phyloP scores from a whole-genome alignment of 2,329 filamentous ascomycete species.

The Pleomassaria siparia region DNA sequence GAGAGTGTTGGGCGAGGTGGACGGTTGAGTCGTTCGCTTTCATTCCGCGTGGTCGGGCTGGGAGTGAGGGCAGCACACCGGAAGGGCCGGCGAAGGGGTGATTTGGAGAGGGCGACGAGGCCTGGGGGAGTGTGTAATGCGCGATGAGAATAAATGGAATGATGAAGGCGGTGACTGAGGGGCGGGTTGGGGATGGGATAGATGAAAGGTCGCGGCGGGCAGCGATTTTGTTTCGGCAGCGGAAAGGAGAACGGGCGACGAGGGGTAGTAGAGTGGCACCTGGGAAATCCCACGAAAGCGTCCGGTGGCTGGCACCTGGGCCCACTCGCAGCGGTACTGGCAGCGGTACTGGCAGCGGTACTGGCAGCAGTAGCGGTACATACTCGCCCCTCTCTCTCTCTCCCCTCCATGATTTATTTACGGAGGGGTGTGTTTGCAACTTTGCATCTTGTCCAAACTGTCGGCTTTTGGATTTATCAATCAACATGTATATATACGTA shows the following conservation, averaged over 20 bases:
- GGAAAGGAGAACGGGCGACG: conserved; percentile 1
- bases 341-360: too few relatives aligned
- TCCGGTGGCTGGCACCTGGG: neutral
- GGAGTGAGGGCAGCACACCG: conserved; percentile 26
- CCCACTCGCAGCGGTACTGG: too few relatives aligned
- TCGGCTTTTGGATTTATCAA: too few relatives aligned
- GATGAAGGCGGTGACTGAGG: conserved; percentile 32
- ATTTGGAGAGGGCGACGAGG: conserved; percentile 12
- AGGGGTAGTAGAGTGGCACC: too few relatives aligned
- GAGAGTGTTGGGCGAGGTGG: conserved; percentile 26
- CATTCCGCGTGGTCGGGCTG: conserved; percentile 31
- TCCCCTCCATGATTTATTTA: too few relatives aligned
- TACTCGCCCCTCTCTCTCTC: too few relatives aligned
- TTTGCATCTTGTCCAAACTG: too few relatives aligned
- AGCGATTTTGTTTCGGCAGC: conserved; percentile 9
- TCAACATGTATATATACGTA: too few relatives aligned
- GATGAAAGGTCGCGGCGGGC: conserved; percentile 16
- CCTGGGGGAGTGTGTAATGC: conserved; percentile 12
- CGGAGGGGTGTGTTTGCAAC: too few relatives aligned
- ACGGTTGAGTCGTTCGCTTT: conserved; percentile 22
- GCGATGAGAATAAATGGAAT: conserved; percentile 29
- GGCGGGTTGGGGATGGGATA: conserved; percentile 17
- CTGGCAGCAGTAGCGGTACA: too few relatives aligned
- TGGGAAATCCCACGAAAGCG: neutral
- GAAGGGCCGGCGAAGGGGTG: conserved; percentile 20